A percentile compares a stretch with the other conserved stretches of the same genome.
Conservation (phyloP, 2,329 filamentous ascomycete genomes). For the Pseudocercospora eumusae region DNA sequence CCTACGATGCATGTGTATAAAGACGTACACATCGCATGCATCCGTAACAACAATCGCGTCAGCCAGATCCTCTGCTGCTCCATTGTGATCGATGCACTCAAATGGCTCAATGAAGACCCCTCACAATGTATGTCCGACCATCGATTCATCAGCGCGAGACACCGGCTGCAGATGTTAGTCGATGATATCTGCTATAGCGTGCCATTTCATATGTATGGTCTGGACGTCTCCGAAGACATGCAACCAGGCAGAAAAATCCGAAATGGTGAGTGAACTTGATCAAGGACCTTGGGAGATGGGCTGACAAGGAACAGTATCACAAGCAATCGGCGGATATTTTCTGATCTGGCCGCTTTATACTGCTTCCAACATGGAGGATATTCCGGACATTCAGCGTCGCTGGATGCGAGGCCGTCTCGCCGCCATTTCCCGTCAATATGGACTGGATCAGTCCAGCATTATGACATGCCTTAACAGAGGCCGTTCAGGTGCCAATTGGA, state of each 20-base stretch:
- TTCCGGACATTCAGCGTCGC: conserved; percentile 13
- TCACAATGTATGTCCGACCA: conserved; percentile 4
- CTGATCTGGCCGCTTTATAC: conserved; percentile 16
- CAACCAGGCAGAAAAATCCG: not conserved
- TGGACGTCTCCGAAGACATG: not conserved
- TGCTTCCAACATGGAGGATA: conserved; percentile 12
- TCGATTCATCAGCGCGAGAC: conserved; percentile 7
- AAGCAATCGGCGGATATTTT: conserved; percentile 15
- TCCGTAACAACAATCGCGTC: conserved; percentile 16
- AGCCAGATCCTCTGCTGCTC: conserved; percentile 17
- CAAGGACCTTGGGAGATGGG: not conserved
- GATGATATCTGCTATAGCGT: conserved; percentile 20
- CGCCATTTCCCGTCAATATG: conserved; percentile 12
- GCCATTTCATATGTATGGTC: conserved; percentile 17
- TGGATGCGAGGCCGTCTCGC: conserved; percentile 14
- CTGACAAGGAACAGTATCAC: not conserved
- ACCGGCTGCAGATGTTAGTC: conserved; percentile 8
- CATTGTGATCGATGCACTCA: conserved; percentile 16
- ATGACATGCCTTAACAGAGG: conserved; percentile 8
- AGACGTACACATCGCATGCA: conserved; percentile 12
- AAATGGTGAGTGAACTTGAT: not conserved
- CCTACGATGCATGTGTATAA: conserved; percentile 17
- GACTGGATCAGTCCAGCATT: conserved; percentile 10
- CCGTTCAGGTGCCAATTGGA: conserved; percentile 6
- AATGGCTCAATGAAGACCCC: conserved; percentile 10